These are phyloP conservation scores for Talaromyces sp. DNA, from an alignment of 2,329 filamentous ascomycete genomes.

Conservation along the genomic window DNA sequence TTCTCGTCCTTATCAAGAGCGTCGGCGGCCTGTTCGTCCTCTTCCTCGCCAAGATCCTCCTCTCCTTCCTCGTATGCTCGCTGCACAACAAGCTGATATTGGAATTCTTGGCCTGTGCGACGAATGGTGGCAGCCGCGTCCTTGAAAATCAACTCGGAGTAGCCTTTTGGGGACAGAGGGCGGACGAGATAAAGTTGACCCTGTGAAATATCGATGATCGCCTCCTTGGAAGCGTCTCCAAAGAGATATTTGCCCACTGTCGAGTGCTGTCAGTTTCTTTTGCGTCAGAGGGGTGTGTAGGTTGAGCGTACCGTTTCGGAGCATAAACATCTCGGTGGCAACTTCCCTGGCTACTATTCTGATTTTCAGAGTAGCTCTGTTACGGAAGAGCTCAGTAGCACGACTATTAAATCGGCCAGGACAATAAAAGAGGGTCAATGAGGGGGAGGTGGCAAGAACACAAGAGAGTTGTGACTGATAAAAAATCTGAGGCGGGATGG, in stretches of 20 bases:
- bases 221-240: conserved; percentile 81
- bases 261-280: not conserved
- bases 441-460: not conserved
- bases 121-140: conserved; percentile 91
- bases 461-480: not conserved
- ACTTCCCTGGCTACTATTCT: conserved; percentile 13
- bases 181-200: conserved; percentile 97
- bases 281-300: conserved; percentile 13
- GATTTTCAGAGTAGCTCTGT: not conserved
- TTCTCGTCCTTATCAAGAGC: conserved; percentile 95
- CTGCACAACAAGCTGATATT: conserved; percentile 96
- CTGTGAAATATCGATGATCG: conserved; percentile 88
- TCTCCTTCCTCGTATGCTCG: conserved; percentile 97
- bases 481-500: conserved; percentile 2
- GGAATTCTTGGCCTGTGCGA: conserved; percentile 87
- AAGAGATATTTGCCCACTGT: conserved; percentile 90
- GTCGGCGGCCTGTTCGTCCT: conserved; percentile 76
- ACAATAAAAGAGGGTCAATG: not conserved
- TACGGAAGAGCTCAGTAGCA: not conserved
- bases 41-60: conserved; percentile 86
- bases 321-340: conserved; percentile 50
- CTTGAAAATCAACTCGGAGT: conserved; percentile 98
- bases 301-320: conserved; percentile 49
- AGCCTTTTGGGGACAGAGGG: conserved; percentile 91
- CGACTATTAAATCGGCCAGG: not conserved